Conservation (phyloP, 257 asterid species). For the Nicotiana noctiflora region DNA sequence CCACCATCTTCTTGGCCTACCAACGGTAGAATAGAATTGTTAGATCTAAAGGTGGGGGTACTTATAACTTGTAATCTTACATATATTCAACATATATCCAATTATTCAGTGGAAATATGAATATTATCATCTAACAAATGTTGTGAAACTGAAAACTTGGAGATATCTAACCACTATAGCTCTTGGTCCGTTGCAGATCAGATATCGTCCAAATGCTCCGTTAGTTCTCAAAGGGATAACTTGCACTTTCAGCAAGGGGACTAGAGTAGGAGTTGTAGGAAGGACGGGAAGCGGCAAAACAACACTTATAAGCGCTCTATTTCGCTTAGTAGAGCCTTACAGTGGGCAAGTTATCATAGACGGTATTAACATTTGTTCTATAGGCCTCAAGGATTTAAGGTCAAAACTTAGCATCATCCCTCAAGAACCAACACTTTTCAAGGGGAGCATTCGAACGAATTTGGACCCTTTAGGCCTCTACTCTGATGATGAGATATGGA, state of each 20-base stretch:
- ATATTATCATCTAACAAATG: not conserved
- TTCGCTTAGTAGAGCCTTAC: constrained; percentile 74
- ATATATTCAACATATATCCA: not conserved
- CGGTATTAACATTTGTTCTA: constrained; percentile 53
- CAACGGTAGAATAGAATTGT: constrained; percentile 54
- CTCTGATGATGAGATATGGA: constrained; percentile 73
- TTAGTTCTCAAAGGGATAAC: constrained; percentile 65
- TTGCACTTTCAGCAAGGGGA: constrained; percentile 64
- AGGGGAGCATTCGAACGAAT: constrained; percentile 63
- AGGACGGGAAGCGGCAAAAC: constrained; percentile 92
- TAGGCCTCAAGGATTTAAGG: constrained; percentile 68
- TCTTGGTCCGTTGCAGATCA: constrained; percentile 33
- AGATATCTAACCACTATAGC: not conserved
- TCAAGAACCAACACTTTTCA: constrained; percentile 82
- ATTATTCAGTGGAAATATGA: too few relatives aligned
- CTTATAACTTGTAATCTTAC: not conserved
- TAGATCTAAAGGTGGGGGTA: constrained; percentile 45
- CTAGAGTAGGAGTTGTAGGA: constrained; percentile 68
- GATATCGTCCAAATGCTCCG: constrained; percentile 71
- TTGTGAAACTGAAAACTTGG: not conserved
- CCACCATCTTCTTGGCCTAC: constrained; percentile 67
- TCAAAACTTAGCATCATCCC: constrained; percentile 71
- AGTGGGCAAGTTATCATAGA: constrained; percentile 51
- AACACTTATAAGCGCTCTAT: constrained; percentile 61
- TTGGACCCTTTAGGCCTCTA: constrained; percentile 69